Percentiles rank a stretch among this genome's conserved stretches.
phyloP scores from a whole-genome alignment of 306 rosid genomes.

The Gleditsia sinensis region DNA sequence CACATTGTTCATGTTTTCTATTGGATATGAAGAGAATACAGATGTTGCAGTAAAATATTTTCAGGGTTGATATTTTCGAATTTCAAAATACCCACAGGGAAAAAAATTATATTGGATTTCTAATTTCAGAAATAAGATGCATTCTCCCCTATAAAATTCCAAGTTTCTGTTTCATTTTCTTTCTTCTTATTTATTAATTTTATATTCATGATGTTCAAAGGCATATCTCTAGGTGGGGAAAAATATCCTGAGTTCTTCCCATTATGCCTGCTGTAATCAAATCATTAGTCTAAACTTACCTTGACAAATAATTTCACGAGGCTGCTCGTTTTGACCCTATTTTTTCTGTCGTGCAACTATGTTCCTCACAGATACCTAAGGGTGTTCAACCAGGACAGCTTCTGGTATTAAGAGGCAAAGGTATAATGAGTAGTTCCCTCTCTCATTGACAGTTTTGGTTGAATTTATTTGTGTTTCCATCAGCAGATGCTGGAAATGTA shows the following conservation, averaged over 20 bases:
- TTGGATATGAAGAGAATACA: conserved; percentile 3
- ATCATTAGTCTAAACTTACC: conserved; percentile 17
- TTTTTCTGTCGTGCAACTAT: conserved; percentile 40
- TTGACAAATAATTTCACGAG: neutral
- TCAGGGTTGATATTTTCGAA: neutral
- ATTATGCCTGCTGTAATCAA: neutral
- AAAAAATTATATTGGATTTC: neutral
- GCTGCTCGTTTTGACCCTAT: conserved; percentile 22
- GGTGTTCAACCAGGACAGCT: conserved; percentile 94
- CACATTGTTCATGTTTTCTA: neutral
- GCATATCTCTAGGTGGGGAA: conserved; percentile 16
- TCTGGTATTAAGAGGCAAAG: conserved; percentile 85
- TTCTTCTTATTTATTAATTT: neutral
- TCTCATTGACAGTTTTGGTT: conserved; percentile 18
- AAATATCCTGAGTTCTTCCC: conserved; percentile 14
- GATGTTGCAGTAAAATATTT: neutral
- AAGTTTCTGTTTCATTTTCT: neutral
- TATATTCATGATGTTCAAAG: neutral
- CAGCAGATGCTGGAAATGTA: conserved; percentile 5
- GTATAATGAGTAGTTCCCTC: conserved; percentile 39
- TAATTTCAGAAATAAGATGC: conserved; percentile 16
- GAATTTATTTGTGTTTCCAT: conserved; percentile 10
- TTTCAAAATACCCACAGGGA: neutral
- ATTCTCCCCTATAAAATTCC: neutral
- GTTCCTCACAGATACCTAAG: conserved; percentile 77